Evolutionary conservation across 192 early-diverging fungal genomes (phyloP), one percentile per base, ranked within the genome.

Genomic region (Umbelopsis isabellina): DNA sequence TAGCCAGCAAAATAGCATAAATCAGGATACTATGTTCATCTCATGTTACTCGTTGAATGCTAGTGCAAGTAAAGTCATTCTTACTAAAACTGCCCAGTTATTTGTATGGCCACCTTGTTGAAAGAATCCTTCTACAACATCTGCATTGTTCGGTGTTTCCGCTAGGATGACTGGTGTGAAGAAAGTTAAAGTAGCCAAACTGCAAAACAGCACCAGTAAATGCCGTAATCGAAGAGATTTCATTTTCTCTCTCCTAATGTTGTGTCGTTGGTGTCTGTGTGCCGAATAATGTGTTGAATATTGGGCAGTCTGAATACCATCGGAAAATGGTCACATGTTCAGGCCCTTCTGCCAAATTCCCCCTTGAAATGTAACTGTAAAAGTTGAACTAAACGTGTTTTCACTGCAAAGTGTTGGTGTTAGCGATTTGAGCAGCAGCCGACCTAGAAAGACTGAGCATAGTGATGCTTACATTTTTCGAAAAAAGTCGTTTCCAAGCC

Each of bases 11-110:
- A 30, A 11, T 33, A 37, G 23, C 12, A 10, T 20, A 18, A 46
- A 37, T 44, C n/a, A 12, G 35, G 6, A 35, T 46, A n/a, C 20
- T 16, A 0, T 9, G 6, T 69, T 2, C 1, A 3, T 46, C 2
- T 6, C 37, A 41, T 41, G 6, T 6, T 41, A 30, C 37, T 41
- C 37, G 10, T 41, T 41, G 10, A 13, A 16, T 13, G 25, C 27
- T 61, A 35, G 11, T 15, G 55, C 11, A 52, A 3, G 21, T 30
- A n/a, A 33, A 16, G 18, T 4, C 37, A 41, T 16, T 18, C 21
- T 67, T 85, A 95, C 97, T 72, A 99, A 80, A 1, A 99, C 96
- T 1, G 98, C 98, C 98, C 98, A 99, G 82, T 99, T 99, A 80
- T 98, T 99, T 35, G 96, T 97, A 70, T 93, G 92, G 45, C 85